Percentiles rank a stretch among this genome's conserved stretches.
Evolutionary conservation across 176 grass and related monocot species (phyloP).

Genomic region (barley (Hordeum vulgare)): MorexV3_pseudomolecules_assembly NC_058522.1:521467685-521468184

Average conservation of each 20-base stretch:
- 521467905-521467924: background rate
- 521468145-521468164: constrained; percentile 17
- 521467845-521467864: too few species aligned
- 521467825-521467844: too few species aligned
- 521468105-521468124: constrained; percentile 17
- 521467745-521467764: background rate
- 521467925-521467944: constrained; percentile 22
- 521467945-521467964: background rate
- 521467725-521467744: background rate
- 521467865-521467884: too few species aligned
- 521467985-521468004: constrained; percentile 67
- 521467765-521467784: background rate
- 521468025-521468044: too few species aligned
- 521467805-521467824: too few species aligned
- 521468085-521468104: background rate
- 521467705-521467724: background rate
- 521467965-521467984: background rate
- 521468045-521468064: background rate
- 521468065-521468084: background rate
- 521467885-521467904: too few species aligned
- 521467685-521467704: background rate
- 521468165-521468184: constrained; percentile 37
- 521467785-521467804: too few species aligned
- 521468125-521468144: constrained; percentile 17
- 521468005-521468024: constrained; percentile 10